Base-by-base conservation (phyloP, 2,329 filamentous ascomycete genomes). In the Colletotrichum musae region DNA sequence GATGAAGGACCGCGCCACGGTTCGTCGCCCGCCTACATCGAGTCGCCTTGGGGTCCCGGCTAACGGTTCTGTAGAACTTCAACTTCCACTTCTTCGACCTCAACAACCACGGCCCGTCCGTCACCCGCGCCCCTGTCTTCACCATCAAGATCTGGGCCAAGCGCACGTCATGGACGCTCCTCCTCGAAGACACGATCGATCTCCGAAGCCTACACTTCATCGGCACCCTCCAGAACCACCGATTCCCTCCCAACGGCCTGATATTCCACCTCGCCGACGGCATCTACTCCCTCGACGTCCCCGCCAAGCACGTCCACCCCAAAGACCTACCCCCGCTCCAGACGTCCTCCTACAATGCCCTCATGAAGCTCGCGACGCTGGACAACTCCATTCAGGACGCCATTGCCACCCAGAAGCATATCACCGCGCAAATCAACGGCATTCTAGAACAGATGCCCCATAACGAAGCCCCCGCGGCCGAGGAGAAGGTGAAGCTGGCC, bases 361-460 rank as follows among this genome's bases (percentile, higher is more conserved):
- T 98, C 21, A 95, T 98, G 91, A 92, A 93, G 70, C 85, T 98
- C 12, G 92, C 93, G 6, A 97, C 95, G 67, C 86, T 98, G 16
- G 94, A 97, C 71, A 93, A 93, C 77, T 97, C 94, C 63, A 93
- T 98, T 26, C 94, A 97, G 77, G 95, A 98, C 79, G 94, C 94
- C 1, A 82, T 97, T 10, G 88, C 91, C 1, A 97, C 94, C 0
- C 90, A 93, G 15, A 89, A 93, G 69, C 86, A 87, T 61, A 85
- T 98, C 9, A 90, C 93, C 56, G 82, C 86, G n/a, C 93, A 97
- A 72, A 97, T 98, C 72, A 93, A 93, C 72, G 78, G 83, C 0
- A 80, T 90, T 0, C 77, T 91, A 5, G 77, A 81, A 0, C 73
- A 79, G 0, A 80, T 80, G 4, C 82, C 84, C 0, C 73, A 78